Conservation (phyloP, 140 eudicot species). For the Bidens hawaiensis region DNA sequence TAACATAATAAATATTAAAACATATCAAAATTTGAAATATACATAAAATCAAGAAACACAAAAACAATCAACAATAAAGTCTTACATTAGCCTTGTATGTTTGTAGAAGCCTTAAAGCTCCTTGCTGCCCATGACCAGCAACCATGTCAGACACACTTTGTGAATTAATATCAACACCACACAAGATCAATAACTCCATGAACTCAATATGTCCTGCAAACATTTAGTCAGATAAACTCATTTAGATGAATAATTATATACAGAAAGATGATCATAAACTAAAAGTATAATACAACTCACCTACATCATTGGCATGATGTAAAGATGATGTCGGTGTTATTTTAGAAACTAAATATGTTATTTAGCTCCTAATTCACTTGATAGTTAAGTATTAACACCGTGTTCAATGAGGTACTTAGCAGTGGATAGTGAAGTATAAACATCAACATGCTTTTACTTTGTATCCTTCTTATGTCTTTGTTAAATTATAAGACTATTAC, state of each 20-base stretch:
- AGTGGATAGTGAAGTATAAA: too few relatives aligned
- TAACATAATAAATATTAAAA: neutral
- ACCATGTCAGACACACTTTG: conserved; percentile 99
- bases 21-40: neutral
- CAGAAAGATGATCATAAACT: too few relatives aligned
- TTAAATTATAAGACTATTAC: too few relatives aligned
- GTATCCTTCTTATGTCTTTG: too few relatives aligned
- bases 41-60: neutral
- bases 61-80: neutral
- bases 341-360: too few relatives aligned
- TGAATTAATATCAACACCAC: conserved; percentile 62
- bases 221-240: conserved; percentile 7
- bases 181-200: conserved; percentile 53
- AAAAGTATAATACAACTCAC: conserved; percentile 30
- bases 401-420: conserved; percentile 68
- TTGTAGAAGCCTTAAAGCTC: conserved; percentile 62
- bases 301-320: conserved; percentile 84
- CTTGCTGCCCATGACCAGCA: conserved; percentile 86
- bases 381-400: conserved; percentile 76
- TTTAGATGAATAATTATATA: neutral
- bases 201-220: conserved; percentile 85
- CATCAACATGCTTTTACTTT: too few relatives aligned
- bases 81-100: conserved; percentile 89
- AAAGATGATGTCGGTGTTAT: too few relatives aligned
- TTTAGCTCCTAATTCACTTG: conserved; percentile 89